Evolutionary conservation across 1,284 basidiomycete genomes (phyloP).

Genomic region (Termitomyces sp.): DNA sequence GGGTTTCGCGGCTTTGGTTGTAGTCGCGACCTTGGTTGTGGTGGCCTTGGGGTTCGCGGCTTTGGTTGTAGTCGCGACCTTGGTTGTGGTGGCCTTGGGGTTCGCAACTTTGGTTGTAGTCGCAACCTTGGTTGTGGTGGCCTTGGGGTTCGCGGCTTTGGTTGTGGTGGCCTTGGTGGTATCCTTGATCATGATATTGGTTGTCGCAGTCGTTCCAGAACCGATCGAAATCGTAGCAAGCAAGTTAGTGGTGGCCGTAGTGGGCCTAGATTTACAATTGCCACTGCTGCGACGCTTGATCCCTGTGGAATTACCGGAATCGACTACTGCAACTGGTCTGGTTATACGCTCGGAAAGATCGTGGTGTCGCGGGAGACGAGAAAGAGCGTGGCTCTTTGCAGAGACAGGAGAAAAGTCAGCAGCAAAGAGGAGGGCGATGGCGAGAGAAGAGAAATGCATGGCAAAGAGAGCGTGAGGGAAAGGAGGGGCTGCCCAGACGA

Average conservation of each 20-base stretch:
- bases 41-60: not conserved
- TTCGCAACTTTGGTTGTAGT: too few relatives aligned
- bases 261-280: too few relatives aligned
- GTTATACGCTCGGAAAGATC: slow-evolving; percentile 18
- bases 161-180: too few relatives aligned
- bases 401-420: slow-evolving; percentile 20
- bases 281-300: not conserved
- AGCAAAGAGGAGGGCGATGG: slow-evolving; percentile 4
- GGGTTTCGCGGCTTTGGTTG: not conserved
- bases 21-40: not conserved
- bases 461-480: too few relatives aligned
- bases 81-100: too few relatives aligned
- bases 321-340: too few relatives aligned
- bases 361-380: slow-evolving; percentile 18
- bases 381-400: slow-evolving; percentile 17
- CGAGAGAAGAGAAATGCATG: not conserved
- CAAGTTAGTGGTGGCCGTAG: too few relatives aligned
- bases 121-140: too few relatives aligned
- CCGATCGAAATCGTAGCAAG: too few relatives aligned
- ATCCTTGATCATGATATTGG: too few relatives aligned
- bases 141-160: too few relatives aligned
- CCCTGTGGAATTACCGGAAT: not conserved
- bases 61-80: not conserved
- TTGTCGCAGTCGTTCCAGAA: too few relatives aligned
- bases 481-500: not conserved